A percentile compares a stretch with the other conserved stretches of the same genome.
phyloP scores from a whole-genome alignment of 768 basidiomycete genomes.

The Trametes meyenii region DNA sequence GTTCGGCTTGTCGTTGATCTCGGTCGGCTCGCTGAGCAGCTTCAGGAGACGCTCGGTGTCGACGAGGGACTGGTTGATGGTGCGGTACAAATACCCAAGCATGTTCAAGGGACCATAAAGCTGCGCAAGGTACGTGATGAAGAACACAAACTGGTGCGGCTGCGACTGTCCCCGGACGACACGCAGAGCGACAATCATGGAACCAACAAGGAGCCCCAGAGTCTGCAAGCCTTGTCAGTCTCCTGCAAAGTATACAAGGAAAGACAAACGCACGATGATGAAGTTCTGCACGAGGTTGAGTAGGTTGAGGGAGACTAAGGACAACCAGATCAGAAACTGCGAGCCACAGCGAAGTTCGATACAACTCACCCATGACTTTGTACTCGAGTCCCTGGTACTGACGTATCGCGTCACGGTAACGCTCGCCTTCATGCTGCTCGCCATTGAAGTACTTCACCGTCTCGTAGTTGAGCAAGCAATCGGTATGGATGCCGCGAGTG shows the following conservation, averaged over 20 bases:
- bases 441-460: conserved; percentile 92
- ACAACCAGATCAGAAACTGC: conserved; percentile 8
- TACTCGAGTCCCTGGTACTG: conserved; percentile 77
- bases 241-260: neutral
- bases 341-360: neutral
- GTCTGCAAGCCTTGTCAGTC: conserved; percentile 45
- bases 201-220: conserved; percentile 79
- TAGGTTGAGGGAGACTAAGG: conserved; percentile 65
- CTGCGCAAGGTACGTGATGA: conserved; percentile 82
- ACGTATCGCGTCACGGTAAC: conserved; percentile 71
- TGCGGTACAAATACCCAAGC: conserved; percentile 78
- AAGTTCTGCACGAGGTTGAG: conserved; percentile 81
- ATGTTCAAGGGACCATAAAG: conserved; percentile 77
- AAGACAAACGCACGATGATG: conserved; percentile 60
- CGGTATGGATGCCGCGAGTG: conserved; percentile 82
- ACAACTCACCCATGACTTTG: conserved; percentile 65
- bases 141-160: conserved; percentile 72
- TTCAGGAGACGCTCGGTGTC: conserved; percentile 86
- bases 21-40: conserved; percentile 79
- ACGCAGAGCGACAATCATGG: conserved; percentile 73
- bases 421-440: conserved; percentile 73
- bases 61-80: conserved; percentile 72
- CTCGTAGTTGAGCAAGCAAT: conserved; percentile 79
- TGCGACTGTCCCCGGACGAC: conserved; percentile 56
- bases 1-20: conserved; percentile 79